Conservation (phyloP, 495 filamentous ascomycete species). For the Penicillium desertorum region DNA sequence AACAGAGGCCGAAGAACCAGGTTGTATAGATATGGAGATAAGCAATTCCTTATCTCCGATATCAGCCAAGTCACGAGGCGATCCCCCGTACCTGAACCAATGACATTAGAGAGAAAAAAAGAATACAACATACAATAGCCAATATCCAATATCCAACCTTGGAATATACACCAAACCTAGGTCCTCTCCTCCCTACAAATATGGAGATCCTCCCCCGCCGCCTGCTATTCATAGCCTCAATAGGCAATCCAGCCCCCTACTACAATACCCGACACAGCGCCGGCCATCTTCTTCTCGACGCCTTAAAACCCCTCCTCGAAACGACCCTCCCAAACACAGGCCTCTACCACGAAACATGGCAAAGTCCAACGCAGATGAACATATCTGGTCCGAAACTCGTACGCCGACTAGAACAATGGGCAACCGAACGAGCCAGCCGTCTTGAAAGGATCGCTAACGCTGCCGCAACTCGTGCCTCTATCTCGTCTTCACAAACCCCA, state of each 20-base stretch:
- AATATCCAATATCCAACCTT: no score
- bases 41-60: neutral
- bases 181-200: neutral
- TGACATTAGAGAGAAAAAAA: neutral
- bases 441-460: constrained; percentile 18
- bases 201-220: constrained; percentile 25
- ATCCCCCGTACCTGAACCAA: constrained; percentile 5
- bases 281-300: constrained; percentile 68
- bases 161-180: neutral
- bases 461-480: neutral
- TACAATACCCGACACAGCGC: constrained; percentile 75
- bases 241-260: constrained; percentile 68
- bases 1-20: no score
- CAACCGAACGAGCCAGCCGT: constrained; percentile 44
- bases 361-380: constrained; percentile 77
- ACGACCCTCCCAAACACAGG: constrained; percentile 39
- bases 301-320: constrained; percentile 48
- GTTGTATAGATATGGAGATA: neutral
- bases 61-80: constrained; percentile 3
- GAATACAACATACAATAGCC: neutral
- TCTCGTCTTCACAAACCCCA: neutral
- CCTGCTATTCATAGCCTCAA: constrained; percentile 65
- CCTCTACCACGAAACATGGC: constrained; percentile 62
- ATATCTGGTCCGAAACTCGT: constrained; percentile 54
- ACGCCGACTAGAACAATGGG: constrained; percentile 40